phyloP scores from a whole-genome alignment of 164 flowering plant genomes.

The Akebia trifoliata region DNA sequence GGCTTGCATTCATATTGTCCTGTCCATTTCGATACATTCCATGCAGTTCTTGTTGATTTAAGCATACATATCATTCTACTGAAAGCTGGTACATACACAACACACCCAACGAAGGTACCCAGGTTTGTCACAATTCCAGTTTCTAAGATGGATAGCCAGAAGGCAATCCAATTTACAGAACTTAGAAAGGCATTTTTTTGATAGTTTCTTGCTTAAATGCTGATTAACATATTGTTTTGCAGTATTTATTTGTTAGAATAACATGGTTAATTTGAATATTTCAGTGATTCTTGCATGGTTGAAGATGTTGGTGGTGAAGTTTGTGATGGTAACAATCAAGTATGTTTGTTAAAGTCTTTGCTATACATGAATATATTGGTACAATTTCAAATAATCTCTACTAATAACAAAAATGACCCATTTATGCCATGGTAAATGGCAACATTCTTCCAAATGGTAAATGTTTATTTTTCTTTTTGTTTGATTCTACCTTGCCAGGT shows the following conservation, averaged over 20 bases:
- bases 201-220: neutral
- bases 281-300: conserved; percentile 35
- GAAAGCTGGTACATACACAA: conserved; percentile 42
- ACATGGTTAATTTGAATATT: conserved; percentile 14
- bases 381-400: too few relatives aligned
- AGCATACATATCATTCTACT: conserved; percentile 61
- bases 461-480: neutral
- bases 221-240: neutral
- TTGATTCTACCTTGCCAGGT: neutral
- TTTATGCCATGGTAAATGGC: too few relatives aligned
- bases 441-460: too few relatives aligned
- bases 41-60: conserved; percentile 82
- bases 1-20: conserved; percentile 98
- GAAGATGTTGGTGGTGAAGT: conserved; percentile 28
- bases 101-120: conserved; percentile 43
- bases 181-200: neutral
- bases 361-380: neutral
- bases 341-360: conserved; percentile 25
- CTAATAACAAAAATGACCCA: too few relatives aligned
- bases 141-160: conserved; percentile 6
- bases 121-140: conserved; percentile 60
- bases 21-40: conserved; percentile 85
- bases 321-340: conserved; percentile 39
- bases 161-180: conserved; percentile 7
- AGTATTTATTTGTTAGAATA: conserved; percentile 8